Conservation (phyloP, 176 grass and related monocot genomes). For the Echinochloa phyllopogon region DNA sequence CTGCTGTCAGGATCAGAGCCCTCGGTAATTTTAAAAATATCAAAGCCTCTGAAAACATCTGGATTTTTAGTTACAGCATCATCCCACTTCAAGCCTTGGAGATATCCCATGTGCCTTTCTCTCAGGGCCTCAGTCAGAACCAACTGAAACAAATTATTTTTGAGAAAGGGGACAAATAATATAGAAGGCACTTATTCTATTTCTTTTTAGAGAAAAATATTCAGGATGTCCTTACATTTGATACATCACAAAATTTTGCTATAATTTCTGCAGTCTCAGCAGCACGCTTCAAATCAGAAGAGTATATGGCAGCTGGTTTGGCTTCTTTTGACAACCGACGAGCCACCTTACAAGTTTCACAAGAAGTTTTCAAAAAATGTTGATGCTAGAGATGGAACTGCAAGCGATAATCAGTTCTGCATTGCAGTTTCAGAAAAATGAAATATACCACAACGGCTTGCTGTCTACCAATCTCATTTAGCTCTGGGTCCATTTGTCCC, state of each 20-base stretch:
- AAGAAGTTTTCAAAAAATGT: not conserved
- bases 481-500: slow-evolving; percentile 72
- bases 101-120: slow-evolving; percentile 75
- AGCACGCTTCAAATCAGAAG: slow-evolving; percentile 52
- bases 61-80: slow-evolving; percentile 62
- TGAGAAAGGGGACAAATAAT: not conserved
- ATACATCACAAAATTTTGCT: slow-evolving; percentile 49
- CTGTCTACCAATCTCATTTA: slow-evolving; percentile 69
- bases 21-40: slow-evolving; percentile 19
- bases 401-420: not conserved
- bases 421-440: not conserved
- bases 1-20: slow-evolving; percentile 47
- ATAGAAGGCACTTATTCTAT: not conserved
- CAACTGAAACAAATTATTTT: slow-evolving; percentile 18
- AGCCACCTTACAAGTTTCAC: slow-evolving; percentile 48
- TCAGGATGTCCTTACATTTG: slow-evolving; percentile 42
- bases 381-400: not conserved
- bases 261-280: slow-evolving; percentile 42
- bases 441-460: slow-evolving; percentile 61
- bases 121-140: slow-evolving; percentile 51
- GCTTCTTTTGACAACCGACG: slow-evolving; percentile 57
- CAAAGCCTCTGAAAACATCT: slow-evolving; percentile 44
- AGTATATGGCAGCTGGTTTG: slow-evolving; percentile 62
- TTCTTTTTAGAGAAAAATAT: not conserved
- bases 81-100: slow-evolving; percentile 67